Conservation (phyloP, 352 stramenopile genomes). For the Pythium sukuiense region DNA sequence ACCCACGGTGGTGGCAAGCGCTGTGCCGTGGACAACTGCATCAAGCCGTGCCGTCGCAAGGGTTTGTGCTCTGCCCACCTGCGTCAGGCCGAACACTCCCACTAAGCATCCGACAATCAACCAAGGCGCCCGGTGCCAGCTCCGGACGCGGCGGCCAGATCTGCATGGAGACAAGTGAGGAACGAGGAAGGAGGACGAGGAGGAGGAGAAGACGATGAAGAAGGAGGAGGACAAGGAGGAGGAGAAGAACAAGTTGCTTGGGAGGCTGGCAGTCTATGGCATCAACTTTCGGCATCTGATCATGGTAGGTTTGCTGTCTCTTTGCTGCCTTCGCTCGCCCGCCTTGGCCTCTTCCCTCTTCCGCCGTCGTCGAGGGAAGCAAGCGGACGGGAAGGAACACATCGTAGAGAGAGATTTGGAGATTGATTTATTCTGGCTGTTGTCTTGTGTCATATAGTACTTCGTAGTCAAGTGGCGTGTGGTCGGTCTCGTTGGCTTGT, state of each 20-base stretch:
- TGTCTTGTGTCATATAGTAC: slow-evolving; percentile 26
- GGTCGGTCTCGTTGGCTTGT: slow-evolving; percentile 15
- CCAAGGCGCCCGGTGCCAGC: not conserved
- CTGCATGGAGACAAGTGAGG: slow-evolving; percentile 26
- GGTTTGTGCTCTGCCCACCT: slow-evolving; percentile 82
- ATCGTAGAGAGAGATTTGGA: slow-evolving; percentile 10
- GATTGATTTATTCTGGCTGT: slow-evolving; percentile 30
- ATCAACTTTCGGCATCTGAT: slow-evolving; percentile 34
- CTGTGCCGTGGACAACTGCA: slow-evolving; percentile 65
- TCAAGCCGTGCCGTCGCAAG: slow-evolving; percentile 79
- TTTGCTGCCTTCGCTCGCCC: slow-evolving; percentile 6
- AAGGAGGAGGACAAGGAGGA: slow-evolving; percentile 21
- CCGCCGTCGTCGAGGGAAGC: slow-evolving; percentile 12
- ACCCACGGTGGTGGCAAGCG: slow-evolving; percentile 85
- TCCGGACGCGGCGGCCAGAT: slow-evolving; percentile 12
- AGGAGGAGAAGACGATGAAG: slow-evolving; percentile 11
- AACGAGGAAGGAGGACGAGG: slow-evolving; percentile 8
- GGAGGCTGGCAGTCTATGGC: slow-evolving; percentile 32
- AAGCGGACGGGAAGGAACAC: not conserved
- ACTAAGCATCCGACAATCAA: slow-evolving; percentile 10
- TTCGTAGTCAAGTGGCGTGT: slow-evolving; percentile 7
- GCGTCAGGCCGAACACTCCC: slow-evolving; percentile 38
- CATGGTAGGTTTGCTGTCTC: slow-evolving; percentile 32
- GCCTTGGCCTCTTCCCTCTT: slow-evolving; percentile 3
- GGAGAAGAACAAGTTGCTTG: slow-evolving; percentile 22